phyloP scores from a whole-genome alignment of 2,329 filamentous ascomycete genomes.

The Ophiostoma populinum region DNA sequence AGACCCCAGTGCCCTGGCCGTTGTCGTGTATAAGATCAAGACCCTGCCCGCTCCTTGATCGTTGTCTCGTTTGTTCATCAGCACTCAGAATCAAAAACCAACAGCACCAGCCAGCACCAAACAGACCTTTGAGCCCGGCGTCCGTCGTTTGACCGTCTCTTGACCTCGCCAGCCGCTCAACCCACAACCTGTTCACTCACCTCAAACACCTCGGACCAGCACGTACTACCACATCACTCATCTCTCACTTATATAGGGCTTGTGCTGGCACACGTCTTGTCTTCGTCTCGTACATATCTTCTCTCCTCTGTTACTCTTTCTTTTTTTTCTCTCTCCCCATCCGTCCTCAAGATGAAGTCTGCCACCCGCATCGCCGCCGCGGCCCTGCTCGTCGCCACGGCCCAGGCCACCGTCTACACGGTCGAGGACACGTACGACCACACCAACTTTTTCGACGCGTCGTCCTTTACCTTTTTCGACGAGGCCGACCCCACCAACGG shows the following conservation, averaged over 20 bases:
- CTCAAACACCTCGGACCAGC: not conserved
- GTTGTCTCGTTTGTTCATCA: not conserved
- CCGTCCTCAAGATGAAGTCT: constrained; percentile 8
- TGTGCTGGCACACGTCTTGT: not conserved
- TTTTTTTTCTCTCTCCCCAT: no score
- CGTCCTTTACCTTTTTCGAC: constrained; percentile 37
- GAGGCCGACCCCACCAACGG: constrained; percentile 53
- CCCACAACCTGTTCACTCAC: not conserved
- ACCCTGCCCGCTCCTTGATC: no score
- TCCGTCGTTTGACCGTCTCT: not conserved
- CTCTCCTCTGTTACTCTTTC: not conserved
- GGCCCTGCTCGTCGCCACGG: constrained; percentile 7
- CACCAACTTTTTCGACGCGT: constrained; percentile 35
- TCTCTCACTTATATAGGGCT: no score
- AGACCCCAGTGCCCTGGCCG: not conserved
- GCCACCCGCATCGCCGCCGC: not conserved
- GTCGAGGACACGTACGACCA: constrained; percentile 30
- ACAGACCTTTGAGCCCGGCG: no score
- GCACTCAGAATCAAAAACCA: no score
- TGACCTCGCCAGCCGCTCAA: not conserved
- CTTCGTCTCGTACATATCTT: not conserved
- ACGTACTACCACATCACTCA: not conserved
- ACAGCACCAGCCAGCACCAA: no score
- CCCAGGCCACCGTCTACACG: constrained; percentile 23
- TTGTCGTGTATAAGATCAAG: not conserved